Percentiles rank a stretch among this genome's conserved stretches.
These are phyloP conservation scores for Mollisia scopiformis DNA, from an alignment of 2,329 filamentous ascomycete genomes.

Conservation along the genomic window DNA sequence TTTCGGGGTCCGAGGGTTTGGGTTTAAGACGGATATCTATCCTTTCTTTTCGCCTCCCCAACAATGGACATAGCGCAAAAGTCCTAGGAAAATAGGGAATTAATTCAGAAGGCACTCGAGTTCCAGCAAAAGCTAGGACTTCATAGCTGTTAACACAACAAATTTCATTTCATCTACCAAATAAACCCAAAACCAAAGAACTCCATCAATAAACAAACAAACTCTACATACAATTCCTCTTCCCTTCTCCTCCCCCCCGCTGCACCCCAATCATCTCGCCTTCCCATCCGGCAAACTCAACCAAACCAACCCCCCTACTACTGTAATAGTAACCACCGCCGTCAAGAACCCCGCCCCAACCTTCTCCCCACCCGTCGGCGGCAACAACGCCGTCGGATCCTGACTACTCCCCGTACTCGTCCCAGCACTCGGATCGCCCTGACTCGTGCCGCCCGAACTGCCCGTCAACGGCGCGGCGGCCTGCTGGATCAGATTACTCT, in stretches of 20 bases:
- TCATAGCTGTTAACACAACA: too few relatives aligned
- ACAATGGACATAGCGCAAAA: too few relatives aligned
- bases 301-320: conserved; percentile 20
- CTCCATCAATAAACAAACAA: too few relatives aligned
- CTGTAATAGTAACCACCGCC: conserved; percentile 26
- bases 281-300: conserved; percentile 17
- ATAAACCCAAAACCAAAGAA: too few relatives aligned
- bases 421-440: conserved; percentile 36
- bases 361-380: conserved; percentile 38
- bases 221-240: neutral
- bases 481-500: conserved; percentile 35
- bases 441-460: conserved; percentile 57
- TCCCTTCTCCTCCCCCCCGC: neutral
- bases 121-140: too few relatives aligned
- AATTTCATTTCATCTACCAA: too few relatives aligned
- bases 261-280: neutral
- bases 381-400: conserved; percentile 27
- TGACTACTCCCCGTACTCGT: conserved; percentile 23
- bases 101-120: too few relatives aligned
- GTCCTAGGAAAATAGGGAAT: too few relatives aligned
- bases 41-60: too few relatives aligned
- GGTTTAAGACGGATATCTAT: too few relatives aligned
- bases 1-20: too few relatives aligned
- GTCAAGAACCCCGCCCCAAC: conserved; percentile 46
- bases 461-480: conserved; percentile 47